A percentile compares a stretch with the other conserved stretches of the same genome.
Evolutionary conservation across 257 asterid species (phyloP).

Genomic region (Vinca minor): DNA sequence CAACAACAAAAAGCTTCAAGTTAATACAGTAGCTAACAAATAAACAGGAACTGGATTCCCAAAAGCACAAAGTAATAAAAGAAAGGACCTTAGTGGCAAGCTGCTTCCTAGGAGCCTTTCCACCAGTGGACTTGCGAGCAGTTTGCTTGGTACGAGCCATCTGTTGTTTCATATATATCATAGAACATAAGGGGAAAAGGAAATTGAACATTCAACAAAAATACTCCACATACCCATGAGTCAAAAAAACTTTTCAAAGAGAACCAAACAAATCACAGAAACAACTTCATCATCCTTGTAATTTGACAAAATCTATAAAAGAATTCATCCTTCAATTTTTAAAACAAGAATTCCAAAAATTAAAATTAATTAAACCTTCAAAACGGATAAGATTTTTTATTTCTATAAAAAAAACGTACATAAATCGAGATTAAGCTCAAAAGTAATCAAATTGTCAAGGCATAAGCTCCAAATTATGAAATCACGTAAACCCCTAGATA

Average conservation of each 20-base stretch:
- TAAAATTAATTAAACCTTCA: too few relatives aligned
- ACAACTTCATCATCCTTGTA: too few relatives aligned
- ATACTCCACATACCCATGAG: not conserved
- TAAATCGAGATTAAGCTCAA: not conserved
- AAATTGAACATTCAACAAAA: not conserved
- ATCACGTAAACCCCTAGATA: too few relatives aligned
- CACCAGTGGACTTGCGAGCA: constrained; percentile 72
- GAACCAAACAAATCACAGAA: not conserved
- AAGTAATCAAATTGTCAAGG: not conserved
- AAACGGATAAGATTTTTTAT: not conserved
- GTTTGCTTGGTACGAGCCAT: constrained; percentile 86
- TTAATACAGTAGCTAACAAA: too few relatives aligned
- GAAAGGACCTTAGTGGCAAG: constrained; percentile 55
- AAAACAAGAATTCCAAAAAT: too few relatives aligned
- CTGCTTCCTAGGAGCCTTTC: constrained; percentile 77
- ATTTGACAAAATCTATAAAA: not conserved
- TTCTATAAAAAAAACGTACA: too few relatives aligned
- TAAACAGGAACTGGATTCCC: not conserved
- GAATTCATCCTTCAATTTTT: not conserved
- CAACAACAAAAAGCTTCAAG: not conserved
- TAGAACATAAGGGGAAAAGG: not conserved
- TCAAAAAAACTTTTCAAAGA: not conserved
- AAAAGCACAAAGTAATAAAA: too few relatives aligned
- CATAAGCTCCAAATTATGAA: not conserved
- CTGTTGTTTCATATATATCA: not conserved